Conservation (phyloP, 2,329 filamentous ascomycete species). For the Neoascochyta sp. region DNA sequence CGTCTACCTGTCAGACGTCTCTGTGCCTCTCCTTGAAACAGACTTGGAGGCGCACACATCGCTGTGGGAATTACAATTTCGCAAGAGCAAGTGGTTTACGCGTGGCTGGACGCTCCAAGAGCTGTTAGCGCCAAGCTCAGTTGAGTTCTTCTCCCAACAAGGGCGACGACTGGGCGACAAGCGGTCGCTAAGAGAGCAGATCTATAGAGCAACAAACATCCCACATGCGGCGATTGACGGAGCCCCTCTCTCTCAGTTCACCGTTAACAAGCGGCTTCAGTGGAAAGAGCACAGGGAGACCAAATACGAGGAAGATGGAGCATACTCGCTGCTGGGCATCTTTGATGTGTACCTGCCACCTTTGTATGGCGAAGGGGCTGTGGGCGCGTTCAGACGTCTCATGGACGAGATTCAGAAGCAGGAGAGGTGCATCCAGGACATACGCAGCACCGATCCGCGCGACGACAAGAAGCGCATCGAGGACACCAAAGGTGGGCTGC, state of each 20-base stretch:
- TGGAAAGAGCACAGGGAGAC: constrained; percentile 11
- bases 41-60: constrained; percentile 5
- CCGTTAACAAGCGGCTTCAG: constrained; percentile 6
- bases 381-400: constrained; percentile 11
- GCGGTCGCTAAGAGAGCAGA: constrained; percentile 6
- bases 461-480: constrained; percentile 7
- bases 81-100: constrained; percentile 7
- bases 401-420: constrained; percentile 9
- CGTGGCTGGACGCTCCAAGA: constrained; percentile 14
- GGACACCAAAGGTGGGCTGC: constrained; percentile 5
- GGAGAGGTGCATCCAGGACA: constrained; percentile 7
- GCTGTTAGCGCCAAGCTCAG: neutral
- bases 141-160: neutral
- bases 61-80: constrained; percentile 1
- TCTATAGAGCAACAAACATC: too few species aligned
- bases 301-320: constrained; percentile 4
- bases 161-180: constrained; percentile 2
- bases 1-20: constrained; percentile 12
- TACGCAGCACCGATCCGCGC: constrained; percentile 7
- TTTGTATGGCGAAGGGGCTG: constrained; percentile 5
- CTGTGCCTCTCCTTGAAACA: constrained; percentile 3
- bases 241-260: constrained; percentile 2
- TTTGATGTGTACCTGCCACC: constrained; percentile 9
- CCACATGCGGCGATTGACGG: too few species aligned
- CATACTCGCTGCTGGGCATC: constrained; percentile 11